Evolutionary conservation across 2,329 filamentous ascomycete genomes (phyloP).

Genomic region (Pyricularia grisea): DNA sequence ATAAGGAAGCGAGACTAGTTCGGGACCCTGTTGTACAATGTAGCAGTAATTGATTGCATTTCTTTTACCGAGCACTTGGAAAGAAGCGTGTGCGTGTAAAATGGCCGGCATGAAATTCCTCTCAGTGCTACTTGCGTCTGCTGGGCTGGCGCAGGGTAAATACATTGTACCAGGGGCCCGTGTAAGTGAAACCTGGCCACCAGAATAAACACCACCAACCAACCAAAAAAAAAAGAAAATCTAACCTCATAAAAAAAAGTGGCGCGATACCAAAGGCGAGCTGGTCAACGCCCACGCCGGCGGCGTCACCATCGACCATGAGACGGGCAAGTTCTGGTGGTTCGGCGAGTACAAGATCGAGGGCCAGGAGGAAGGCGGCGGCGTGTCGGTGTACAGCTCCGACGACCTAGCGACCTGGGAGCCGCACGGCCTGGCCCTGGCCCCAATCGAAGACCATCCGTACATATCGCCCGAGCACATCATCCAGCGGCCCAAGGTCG

Average conservation of each 20-base stretch:
- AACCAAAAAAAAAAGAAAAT: neutral
- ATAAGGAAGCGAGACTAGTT: neutral
- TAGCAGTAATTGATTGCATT: neutral
- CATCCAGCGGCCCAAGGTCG: constrained; percentile 54
- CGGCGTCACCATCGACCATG: constrained; percentile 40
- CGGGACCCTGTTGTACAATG: neutral
- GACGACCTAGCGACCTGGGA: constrained; percentile 51
- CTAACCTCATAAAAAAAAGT: constrained; percentile 16
- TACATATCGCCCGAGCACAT: constrained; percentile 46
- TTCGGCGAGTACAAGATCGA: constrained; percentile 54
- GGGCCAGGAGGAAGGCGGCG: constrained; percentile 48
- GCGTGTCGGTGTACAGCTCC: constrained; percentile 51
- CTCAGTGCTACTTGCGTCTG: neutral
- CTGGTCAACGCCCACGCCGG: constrained; percentile 54
- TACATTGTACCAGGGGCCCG: constrained; percentile 53
- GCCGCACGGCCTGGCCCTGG: constrained; percentile 45
- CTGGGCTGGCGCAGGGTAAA: neutral
- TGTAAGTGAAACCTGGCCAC: neutral
- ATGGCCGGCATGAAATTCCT: neutral
- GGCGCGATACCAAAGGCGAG: constrained; percentile 50
- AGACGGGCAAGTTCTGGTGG: constrained; percentile 46
- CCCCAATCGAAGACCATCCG: constrained; percentile 41
- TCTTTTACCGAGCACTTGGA: neutral
- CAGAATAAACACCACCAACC: neutral
- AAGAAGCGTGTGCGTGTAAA: neutral